Conservation (phyloP, 768 basidiomycete species). For the Podaxis carcinomalis region DNA sequence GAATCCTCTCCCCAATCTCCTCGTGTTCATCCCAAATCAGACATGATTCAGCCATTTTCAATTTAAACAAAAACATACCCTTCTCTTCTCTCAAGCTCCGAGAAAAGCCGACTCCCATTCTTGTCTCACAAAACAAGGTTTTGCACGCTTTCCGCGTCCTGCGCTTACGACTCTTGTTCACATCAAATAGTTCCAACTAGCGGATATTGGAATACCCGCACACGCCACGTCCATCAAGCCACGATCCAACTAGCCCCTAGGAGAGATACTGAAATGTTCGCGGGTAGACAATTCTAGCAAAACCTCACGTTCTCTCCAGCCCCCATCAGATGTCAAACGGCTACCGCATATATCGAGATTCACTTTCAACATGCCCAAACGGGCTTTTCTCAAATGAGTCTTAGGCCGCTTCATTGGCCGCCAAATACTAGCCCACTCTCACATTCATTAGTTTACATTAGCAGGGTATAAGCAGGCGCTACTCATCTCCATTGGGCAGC, state of each 20-base stretch:
- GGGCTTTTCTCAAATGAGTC: neutral
- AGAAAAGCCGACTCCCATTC: neutral
- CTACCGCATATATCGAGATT: slow-evolving; percentile 3
- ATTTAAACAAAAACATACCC: neutral
- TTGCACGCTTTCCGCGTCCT: neutral
- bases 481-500: neutral
- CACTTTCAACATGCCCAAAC: slow-evolving; percentile 4
- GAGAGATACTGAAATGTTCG: slow-evolving; percentile 4
- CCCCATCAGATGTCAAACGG: neutral
- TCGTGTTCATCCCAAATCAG: slow-evolving; percentile 5
- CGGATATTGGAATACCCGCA: neutral
- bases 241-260: neutral
- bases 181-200: neutral
- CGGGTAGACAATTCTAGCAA: slow-evolving; percentile 9
- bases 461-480: neutral
- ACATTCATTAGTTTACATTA: neutral
- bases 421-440: neutral
- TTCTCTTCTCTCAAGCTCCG: slow-evolving; percentile 1
- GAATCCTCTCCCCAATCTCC: neutral
- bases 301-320: neutral
- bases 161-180: neutral
- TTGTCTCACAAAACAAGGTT: neutral
- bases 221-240: neutral
- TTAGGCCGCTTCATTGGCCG: neutral
- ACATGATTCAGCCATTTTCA: neutral